phyloP scores from a whole-genome alignment of 139 green algal genomes.

The Ettlia oleoabundans region DNA sequence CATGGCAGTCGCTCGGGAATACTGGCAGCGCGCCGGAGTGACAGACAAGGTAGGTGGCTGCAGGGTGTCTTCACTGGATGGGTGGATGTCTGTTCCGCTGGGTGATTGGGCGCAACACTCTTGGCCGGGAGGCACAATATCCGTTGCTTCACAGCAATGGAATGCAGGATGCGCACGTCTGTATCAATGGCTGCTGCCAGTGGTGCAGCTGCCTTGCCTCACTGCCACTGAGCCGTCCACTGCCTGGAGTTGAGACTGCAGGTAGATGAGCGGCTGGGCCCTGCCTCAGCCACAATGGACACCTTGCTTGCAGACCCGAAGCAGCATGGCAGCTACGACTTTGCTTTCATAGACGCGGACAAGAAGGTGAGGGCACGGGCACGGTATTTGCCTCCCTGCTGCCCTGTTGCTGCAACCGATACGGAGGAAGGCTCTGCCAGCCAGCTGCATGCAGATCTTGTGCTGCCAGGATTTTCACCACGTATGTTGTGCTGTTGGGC shows the following conservation, averaged over 20 bases:
- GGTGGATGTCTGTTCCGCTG: neutral
- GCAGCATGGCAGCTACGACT: constrained; percentile 69
- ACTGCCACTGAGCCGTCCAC: neutral
- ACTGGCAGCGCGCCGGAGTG: constrained; percentile 76
- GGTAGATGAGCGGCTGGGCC: constrained; percentile 44
- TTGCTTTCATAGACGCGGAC: constrained; percentile 95
- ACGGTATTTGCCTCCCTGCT: too few species aligned
- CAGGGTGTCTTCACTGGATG: neutral
- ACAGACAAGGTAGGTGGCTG: constrained; percentile 49
- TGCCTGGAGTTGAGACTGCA: neutral
- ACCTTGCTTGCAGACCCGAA: constrained; percentile 39
- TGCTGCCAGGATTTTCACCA: neutral
- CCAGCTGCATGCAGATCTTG: too few species aligned
- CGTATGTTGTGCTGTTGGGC: neutral
- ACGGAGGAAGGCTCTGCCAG: too few species aligned
- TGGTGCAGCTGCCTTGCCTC: too few species aligned
- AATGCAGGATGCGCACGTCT: too few species aligned
- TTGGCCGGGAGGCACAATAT: too few species aligned
- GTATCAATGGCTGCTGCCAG: too few species aligned
- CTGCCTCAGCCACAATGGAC: constrained; percentile 45
- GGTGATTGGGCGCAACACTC: neutral
- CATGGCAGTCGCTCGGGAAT: constrained; percentile 74
- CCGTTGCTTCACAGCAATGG: too few species aligned
- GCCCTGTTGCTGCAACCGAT: too few species aligned
- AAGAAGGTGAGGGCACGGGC: too few species aligned